Percentiles rank a stretch among this genome's conserved stretches.
Conservation (phyloP, 495 filamentous ascomycete species). For the Penicillium coffeae region DNA sequence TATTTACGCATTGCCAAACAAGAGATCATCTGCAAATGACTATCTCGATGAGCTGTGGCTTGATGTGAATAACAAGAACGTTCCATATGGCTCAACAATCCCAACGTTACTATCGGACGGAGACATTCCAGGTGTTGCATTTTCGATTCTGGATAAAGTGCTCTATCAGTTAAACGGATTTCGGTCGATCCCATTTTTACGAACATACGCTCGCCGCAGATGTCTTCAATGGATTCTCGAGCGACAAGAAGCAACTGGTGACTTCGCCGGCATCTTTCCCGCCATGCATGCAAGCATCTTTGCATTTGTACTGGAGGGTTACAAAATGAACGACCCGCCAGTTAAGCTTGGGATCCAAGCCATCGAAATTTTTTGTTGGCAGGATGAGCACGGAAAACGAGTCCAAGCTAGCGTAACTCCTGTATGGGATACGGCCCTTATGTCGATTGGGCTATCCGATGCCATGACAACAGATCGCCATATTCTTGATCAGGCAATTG, state of each 20-base stretch:
- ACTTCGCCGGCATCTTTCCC: conserved; percentile 30
- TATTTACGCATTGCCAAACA: conserved; percentile 33
- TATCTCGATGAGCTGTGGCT: conserved; percentile 42
- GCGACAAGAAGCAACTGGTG: conserved; percentile 28
- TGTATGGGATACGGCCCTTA: conserved; percentile 39
- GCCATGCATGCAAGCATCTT: conserved; percentile 24
- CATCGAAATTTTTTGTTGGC: conserved; percentile 25
- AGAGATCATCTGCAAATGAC: conserved; percentile 19
- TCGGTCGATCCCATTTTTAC: neutral
- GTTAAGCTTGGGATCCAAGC: conserved; percentile 18
- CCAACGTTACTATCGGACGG: conserved; percentile 8
- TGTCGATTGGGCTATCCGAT: conserved; percentile 29
- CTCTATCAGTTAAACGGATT: conserved; percentile 19
- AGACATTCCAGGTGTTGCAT: conserved; percentile 20
- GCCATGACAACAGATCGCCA: conserved; percentile 1
- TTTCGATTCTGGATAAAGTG: conserved; percentile 22
- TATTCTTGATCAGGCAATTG: conserved; percentile 9
- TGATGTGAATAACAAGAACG: conserved; percentile 22
- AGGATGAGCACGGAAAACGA: conserved; percentile 18
- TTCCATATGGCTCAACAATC: conserved; percentile 19
- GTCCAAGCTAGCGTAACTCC: conserved; percentile 26
- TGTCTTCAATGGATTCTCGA: conserved; percentile 31
- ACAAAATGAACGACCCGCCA: conserved; percentile 9
- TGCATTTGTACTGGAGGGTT: conserved; percentile 32
- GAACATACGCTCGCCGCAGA: conserved; percentile 10